Evolutionary conservation across 2,329 filamentous ascomycete species (phyloP).

Genomic region (Paracoccidioides brasiliensis): DNA sequence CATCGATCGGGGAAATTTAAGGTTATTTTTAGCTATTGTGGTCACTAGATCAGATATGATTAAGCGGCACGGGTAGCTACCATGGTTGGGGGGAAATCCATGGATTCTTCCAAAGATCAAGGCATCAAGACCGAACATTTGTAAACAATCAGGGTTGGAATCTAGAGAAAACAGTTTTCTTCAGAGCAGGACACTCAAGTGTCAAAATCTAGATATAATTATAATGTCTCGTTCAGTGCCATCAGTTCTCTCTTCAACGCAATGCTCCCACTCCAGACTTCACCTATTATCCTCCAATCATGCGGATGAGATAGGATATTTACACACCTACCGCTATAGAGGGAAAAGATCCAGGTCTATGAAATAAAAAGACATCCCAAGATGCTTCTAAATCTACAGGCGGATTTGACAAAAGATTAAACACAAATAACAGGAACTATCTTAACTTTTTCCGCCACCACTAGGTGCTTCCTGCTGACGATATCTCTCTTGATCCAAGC

Average conservation of each 20-base stretch:
- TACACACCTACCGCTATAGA: neutral
- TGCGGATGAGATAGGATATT: neutral
- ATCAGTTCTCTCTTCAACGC: neutral
- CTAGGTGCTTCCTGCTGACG: slow-evolving; percentile 47
- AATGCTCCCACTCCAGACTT: neutral
- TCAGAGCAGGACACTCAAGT: neutral
- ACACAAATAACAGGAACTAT: neutral
- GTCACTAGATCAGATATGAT: neutral
- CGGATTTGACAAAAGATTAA: neutral
- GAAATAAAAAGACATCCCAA: neutral
- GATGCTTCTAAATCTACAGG: neutral
- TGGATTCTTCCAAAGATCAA: too few relatives aligned
- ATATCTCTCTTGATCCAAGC: slow-evolving; percentile 42
- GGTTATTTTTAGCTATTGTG: neutral
- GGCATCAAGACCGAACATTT: neutral
- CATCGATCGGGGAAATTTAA: neutral
- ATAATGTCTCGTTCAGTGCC: neutral
- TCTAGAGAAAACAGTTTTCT: neutral
- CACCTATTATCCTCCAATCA: neutral
- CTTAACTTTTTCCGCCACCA: slow-evolving; percentile 44
- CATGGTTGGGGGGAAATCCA: neutral
- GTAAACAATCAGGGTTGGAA: neutral
- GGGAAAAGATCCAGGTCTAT: neutral
- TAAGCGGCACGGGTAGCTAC: neutral
- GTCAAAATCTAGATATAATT: neutral